Evolutionary conservation across 768 basidiomycete genomes (phyloP), one percentile per base, ranked within the genome.

Genomic region (Mycena alexandri): DNA sequence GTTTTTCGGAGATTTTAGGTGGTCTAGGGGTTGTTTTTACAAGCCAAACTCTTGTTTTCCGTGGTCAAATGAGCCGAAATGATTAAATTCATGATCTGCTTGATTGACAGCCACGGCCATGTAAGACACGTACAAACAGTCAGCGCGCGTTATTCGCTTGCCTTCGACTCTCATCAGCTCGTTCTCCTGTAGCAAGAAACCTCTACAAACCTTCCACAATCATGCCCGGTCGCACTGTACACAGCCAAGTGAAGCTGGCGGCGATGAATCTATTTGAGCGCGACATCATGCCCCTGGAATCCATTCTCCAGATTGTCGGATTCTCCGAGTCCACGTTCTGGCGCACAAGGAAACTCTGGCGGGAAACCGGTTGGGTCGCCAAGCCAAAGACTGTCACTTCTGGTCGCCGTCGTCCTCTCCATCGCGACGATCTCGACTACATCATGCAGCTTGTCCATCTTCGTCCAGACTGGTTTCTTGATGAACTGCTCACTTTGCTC

Each of bases 391-490:
- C 3, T n/a, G 16, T 2, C 5, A 22, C 22, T 2, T n/a, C n/a
- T 6, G 61, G 61, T 11, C 61, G 61, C 25, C 61, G 38, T 10
- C 59, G 60, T 12, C 41, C 64, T 13, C 64, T 73, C 13, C 36
- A 56, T 19, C 61, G 54, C 42, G 70, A 73, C 24, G 75, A 76
- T 57, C 24, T 75, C 25, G 46, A 70, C 5, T 78, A 78, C 52
- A 72, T 78, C 21, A 24, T 73, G 1, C 19, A 47, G 8, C 67
- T 77, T n/a, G 55, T 74, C 34, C 51, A 57, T 1, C 63, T 70
- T 24, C 48, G 62, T 3, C 78, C 77, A 13, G 72, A 77, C 65
- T 80, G 72, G 71, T 81, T 81, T 54, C 71, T 82, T 0, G 76
- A 81, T 51, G 78, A 82, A 60, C 74, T 81, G 5, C 70, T 67